Evolutionary conservation across 768 basidiomycete species (phyloP), one percentile per base, ranked within the genome.

Genomic region (Xanthoconium stramineum): DNA sequence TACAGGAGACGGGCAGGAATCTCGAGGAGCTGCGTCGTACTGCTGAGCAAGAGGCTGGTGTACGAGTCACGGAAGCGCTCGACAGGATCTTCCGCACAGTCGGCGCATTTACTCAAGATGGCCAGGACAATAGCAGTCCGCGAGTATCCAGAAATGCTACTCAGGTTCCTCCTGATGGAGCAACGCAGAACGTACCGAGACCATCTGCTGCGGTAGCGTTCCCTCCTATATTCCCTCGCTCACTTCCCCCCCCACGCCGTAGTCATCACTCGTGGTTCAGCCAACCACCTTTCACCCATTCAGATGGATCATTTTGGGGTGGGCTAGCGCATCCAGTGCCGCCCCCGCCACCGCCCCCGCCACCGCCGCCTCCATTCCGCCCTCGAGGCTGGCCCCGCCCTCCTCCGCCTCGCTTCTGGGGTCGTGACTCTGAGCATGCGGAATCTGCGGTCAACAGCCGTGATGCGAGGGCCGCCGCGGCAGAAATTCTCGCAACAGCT

Each of bases 41-140:
- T 24, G 72, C 82, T 1, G 88, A 91, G 63, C 81, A 82, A 61
- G 84, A 86, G 60, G 88, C 89, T 1, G 80, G 83, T 14, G 74
- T 76, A 42, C 76, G 81, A 49, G 81, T 90, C 15, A 79, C 85
- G 5, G 83, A 87, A 30, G 82, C 85, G 9, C 69, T 92, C 32
- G 82, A 79, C 7, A 76, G 76, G 45, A 71, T 91, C 33, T 75
- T 89, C 56, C 80, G 79, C 40, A 70, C 80, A 24, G 73, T 90
- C n/a, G 79, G 73, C 28, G 71, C 67, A 45, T 65, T 74, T 47
- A 61, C 61, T 33, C 63, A 65, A 24, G 68, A 53, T 58, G 60
- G 39, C 10, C 55, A 56, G 35, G 54, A 38, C 60, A 19, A 59
- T 40, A n/a, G 30, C 5, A 44, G 40, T 36, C 50, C 51, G 11